Base-by-base conservation (phyloP, 768 basidiomycete genomes). In the Lentinula aciculospora region DNA sequence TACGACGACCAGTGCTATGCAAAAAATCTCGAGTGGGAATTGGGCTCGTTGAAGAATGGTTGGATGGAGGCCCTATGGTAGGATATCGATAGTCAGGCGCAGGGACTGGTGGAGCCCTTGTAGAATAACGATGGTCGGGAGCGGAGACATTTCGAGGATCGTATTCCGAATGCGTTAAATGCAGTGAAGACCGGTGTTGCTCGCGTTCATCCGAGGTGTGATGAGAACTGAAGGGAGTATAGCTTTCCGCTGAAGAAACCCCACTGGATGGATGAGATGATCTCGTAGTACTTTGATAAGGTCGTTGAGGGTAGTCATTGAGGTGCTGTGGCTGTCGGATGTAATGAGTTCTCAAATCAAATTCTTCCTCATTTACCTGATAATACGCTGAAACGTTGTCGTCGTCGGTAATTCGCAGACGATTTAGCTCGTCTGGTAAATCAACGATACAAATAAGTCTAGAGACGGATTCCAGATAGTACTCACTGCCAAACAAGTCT, bases 401-500 rank as follows among this genome's bases (percentile, higher is more conserved):
- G 48, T 78, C 76, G 60, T 79, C 74, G 47, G 65, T 68, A 48
- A 80, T 68, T 42, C 71, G 72, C 31, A 76, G 71, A 60, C 76
- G 72, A 62, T 77, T 76, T 63, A 83, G 67, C 63, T 84, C 83
- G 66, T 77, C 81, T 81, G 44, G 53, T 8, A 2, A n/a, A 49
- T 50, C 53, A 15, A 28, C 28, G 32, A n/a, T 48, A 3, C 9
- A 44, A 29, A 55, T 45, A 23, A n/a, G 8, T 27, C 19, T 34
- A 27, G 28, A 29, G 34, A 48, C 10, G 21, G 17, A 29, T 31
- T 10, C 17, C 17, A 3, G 31, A 28, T n/a, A n/a, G n/a, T 39
- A 44, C 61, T 63, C 58, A 85, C 88, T 81, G 76, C 79, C 72
- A 66, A 89, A 84, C 59, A 89, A 71, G 68, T 86, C 84, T 50